Evolutionary conservation across 352 stramenopile species (phyloP).

Genomic region (Nothophytophthora sp.): DNA sequence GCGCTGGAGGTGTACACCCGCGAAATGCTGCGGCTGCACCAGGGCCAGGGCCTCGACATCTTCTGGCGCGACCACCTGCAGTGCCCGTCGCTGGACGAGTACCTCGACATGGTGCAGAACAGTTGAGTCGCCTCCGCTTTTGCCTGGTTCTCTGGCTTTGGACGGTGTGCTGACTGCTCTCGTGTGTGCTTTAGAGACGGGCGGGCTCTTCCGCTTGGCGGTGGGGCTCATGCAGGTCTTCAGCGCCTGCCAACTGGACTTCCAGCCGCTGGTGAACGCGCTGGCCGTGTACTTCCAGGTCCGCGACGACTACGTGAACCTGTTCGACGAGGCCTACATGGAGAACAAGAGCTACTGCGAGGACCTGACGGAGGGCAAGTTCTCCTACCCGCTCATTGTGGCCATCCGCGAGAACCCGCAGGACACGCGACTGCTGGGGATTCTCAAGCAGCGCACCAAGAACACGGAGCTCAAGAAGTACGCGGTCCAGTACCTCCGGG

Average conservation of each 20-base stretch:
- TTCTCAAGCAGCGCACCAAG: conserved; percentile 96
- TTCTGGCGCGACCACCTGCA: conserved; percentile 91
- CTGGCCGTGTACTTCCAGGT: conserved; percentile 98
- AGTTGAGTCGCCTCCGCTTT: conserved; percentile 69
- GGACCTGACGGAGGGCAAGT: conserved; percentile 98
- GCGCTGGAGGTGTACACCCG: conserved; percentile 93
- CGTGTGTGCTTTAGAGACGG: conserved; percentile 76
- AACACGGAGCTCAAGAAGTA: conserved; percentile 96
- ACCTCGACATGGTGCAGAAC: conserved; percentile 95
- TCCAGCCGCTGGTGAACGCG: conserved; percentile 91
- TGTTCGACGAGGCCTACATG: conserved; percentile 96
- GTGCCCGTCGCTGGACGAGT: conserved; percentile 93
- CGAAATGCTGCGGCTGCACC: conserved; percentile 96
- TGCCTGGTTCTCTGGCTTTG: too few species aligned
- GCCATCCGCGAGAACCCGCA: conserved; percentile 65
- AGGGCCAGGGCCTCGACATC: conserved; percentile 96
- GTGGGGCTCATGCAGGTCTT: conserved; percentile 95
- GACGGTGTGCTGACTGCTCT: conserved; percentile 3
- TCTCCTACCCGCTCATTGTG: conserved; percentile 91
- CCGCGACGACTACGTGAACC: conserved; percentile 97
- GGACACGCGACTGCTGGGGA: conserved; percentile 93
- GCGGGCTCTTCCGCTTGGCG: conserved; percentile 95
- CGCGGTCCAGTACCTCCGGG: conserved; percentile 84
- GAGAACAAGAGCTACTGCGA: conserved; percentile 98
- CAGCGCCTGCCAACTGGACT: conserved; percentile 70